Evolutionary conservation across 371 early-diverging fungal genomes (phyloP), one percentile per base, ranked within the genome.

Genomic region (Thermomucor indicae-seudaticae): DNA sequence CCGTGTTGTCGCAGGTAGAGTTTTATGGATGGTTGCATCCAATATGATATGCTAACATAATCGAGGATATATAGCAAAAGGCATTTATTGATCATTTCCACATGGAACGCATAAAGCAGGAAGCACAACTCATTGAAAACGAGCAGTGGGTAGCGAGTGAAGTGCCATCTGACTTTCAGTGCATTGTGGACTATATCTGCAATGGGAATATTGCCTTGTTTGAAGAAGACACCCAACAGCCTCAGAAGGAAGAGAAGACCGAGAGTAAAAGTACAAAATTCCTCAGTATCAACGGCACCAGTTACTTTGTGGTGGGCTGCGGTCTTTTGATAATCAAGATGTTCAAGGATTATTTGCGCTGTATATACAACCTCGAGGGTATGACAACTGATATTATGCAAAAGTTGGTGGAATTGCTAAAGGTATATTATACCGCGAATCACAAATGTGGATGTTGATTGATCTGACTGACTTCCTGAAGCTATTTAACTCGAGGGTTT

Each of bases 131-230:
- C 11, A 84, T 96, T 35, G 97, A 95, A 49, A 92, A 90, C 55
- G 97, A 97, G 60, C 93, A 93, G 64, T 97, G 97, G 97, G 75
- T 79, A 14, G 90, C 89, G 42, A 86, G 91, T 8, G 92, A 90
- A 43, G 91, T 96, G 7, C 93, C 96, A 0, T 69, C 85, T 29
- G 95, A 96, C 47, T 96, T 93, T 47, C 97, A 97, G 62, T 64
- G 74, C 17, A 88, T 93, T 42, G 85, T 87, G 8, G 84, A 92
- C 40, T 72, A 77, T 39, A 76, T 95, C n/a, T 74, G 87, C 23
- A 75, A 78, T 4, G 70, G 67, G 2, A 57, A 57, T 8, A 58
- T 66, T 12, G 43, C 55, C 0, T 51, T 65, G 40, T 41, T 53
- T 19, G 44, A 39, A 34, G 27, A 20, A 3, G 53, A 52, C 3